Base-by-base conservation (phyloP, 768 basidiomycete genomes). In the Boletus reticuloceps region DNA sequence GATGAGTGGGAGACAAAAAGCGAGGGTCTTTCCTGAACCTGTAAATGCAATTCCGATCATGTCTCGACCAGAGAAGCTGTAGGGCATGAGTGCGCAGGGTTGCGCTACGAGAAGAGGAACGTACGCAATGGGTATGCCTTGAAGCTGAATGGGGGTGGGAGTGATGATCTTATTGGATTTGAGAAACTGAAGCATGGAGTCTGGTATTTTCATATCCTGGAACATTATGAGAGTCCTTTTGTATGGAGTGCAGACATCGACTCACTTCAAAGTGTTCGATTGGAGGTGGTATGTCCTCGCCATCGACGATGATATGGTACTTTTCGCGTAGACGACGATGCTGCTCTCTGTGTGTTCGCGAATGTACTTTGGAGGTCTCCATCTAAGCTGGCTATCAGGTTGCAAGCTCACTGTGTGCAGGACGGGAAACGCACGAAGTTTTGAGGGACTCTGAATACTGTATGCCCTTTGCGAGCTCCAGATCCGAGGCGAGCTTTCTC, bases 31-130 rank as follows among this genome's bases (percentile, higher is more conserved):
- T 16, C 97, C 97, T 0, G 96, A 98, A 38, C 97, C 97, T 25
- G 97, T 99, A 74, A 98, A 98, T 5, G 97, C 97, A 60, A 99
- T 98, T 19, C 97, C 97, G 59, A 98, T 99, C 76, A 98, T 89
- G 70, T 99, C 97, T 58, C 97, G 85, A 38, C 97, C 97, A 48
- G 94, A 77, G 70, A 98, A 98, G 34, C 94, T 94, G 66, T 29
- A 38, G 55, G 54, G 31, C 42, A 20, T 58, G 38, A 65, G 57
- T 56, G 39, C 44, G 49, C 32, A 32, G 13, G 34, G 22, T 38
- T 0, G 38, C 38, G 17, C 19, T 44, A 53, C 20, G 48, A 36
- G 45, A 13, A 16, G 60, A 36, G 66, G 29, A 42, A 65, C 91
- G 63, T 74, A 94, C 91, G 94, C 97, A 49, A 91, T 89, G 3